Base-by-base conservation (phyloP, 768 basidiomycete species). In the Macrolepiota albuminosa region DNA sequence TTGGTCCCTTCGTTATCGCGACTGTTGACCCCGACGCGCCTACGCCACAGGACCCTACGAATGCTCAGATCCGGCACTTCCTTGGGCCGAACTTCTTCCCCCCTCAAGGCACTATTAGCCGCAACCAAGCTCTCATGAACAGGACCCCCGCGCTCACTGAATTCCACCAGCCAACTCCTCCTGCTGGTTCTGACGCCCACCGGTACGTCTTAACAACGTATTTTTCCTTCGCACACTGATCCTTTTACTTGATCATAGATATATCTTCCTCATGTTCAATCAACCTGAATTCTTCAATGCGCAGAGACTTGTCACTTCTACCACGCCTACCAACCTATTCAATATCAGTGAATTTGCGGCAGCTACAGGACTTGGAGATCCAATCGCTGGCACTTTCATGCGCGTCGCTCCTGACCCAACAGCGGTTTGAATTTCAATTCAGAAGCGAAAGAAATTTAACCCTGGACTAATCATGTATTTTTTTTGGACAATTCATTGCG, bases 311-410 rank as follows among this genome's bases (percentile, higher is more conserved):
- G 68, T 82, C 16, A 78, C 71, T 21, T 46, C 78, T 10, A 64
- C 69, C 6, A 76, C 75, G 0, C 65, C 76, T 4, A 65, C 77
- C 50, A 50, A 54, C 1, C 36, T 61, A 18, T 81, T 81, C 69
- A 80, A 81, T 56, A 72, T 56, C 24, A 56, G 55, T 24, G 42
- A 34, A 24, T 56, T 56, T 18, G 55, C 55, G 1, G 62, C 61
- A 11, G 69, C 67, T 14, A 75, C 78, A 31, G 72, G 76, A 9
- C 68, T 83, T 16, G 81, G 81, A 31, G 64, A 72, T 13, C 79
- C 80, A 0, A 71, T 82, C 39, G 82, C 72, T 9, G 81, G 81
- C 49, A 80, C 78, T 0, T 83, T 80, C 66, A 80, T 81, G 75
- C 67, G 72, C 9, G 78, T 80, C 26, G 76, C 69, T 0, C 75